Evolutionary conservation across 345 rosid genomes (phyloP).

Genomic region (Mangifera indica): DNA sequence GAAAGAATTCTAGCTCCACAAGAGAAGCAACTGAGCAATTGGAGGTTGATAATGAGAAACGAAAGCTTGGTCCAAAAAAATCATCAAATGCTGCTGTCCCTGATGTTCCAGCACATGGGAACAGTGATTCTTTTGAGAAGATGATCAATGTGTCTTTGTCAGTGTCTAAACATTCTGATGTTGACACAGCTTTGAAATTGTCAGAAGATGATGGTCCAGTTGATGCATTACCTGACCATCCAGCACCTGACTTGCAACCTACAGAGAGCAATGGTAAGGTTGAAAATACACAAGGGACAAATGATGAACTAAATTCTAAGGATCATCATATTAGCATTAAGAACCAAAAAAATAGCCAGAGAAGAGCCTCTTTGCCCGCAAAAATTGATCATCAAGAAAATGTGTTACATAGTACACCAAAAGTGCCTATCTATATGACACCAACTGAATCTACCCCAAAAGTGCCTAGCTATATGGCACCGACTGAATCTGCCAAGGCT

Average conservation of each 20-base stretch:
- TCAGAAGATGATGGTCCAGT: constrained; percentile 24
- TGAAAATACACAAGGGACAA: constrained; percentile 37
- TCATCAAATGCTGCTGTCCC: constrained; percentile 31
- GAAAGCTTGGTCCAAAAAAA: constrained; percentile 41
- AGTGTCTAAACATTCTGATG: constrained; percentile 31
- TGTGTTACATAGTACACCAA: constrained; percentile 45
- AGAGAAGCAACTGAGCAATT: constrained; percentile 42
- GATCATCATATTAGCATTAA: constrained; percentile 37
- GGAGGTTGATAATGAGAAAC: constrained; percentile 46
- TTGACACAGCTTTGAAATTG: constrained; percentile 23
- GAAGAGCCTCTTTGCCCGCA: constrained; percentile 69
- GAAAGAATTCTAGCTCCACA: constrained; percentile 43
- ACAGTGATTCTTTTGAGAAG: constrained; percentile 39
- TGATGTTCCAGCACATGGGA: constrained; percentile 34
- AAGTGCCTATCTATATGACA: constrained; percentile 81
- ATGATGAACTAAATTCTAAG: constrained; percentile 32
- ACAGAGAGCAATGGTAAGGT: constrained; percentile 33
- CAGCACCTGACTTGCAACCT: constrained; percentile 20
- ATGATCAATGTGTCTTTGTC: constrained; percentile 25
- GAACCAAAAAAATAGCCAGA: constrained; percentile 44
- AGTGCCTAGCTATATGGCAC: constrained; percentile 79
- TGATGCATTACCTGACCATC: constrained; percentile 29
- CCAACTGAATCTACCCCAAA: constrained; percentile 65
- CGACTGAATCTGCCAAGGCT: constrained; percentile 85
- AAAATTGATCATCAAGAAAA: constrained; percentile 55